Conservation (phyloP, 495 filamentous ascomycete genomes). For the Hyaloscypha variabilis region DNA sequence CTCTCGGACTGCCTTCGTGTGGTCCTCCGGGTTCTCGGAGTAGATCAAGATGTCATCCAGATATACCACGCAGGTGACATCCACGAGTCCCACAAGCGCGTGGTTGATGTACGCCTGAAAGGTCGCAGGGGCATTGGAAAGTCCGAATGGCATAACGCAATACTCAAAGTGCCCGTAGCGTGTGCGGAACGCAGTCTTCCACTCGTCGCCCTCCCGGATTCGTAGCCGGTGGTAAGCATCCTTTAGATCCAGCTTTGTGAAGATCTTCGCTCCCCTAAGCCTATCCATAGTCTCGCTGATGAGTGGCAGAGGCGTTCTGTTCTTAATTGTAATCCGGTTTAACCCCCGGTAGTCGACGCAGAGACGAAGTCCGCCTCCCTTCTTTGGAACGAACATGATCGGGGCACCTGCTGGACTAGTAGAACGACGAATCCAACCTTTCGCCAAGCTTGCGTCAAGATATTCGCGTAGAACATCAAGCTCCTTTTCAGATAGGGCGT, state of each 20-base stretch:
- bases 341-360: slow-evolving; percentile 48
- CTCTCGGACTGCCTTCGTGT: slow-evolving; percentile 5
- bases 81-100: slow-evolving; percentile 24
- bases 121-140: slow-evolving; percentile 34
- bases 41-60: slow-evolving; percentile 41
- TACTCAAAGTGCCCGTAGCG: slow-evolving; percentile 34
- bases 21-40: slow-evolving; percentile 4
- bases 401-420: slow-evolving; percentile 27
- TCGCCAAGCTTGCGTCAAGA: slow-evolving; percentile 16
- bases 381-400: slow-evolving; percentile 42
- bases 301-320: slow-evolving; percentile 46
- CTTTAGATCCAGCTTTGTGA: slow-evolving; percentile 49
- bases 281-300: slow-evolving; percentile 44
- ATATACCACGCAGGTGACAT: slow-evolving; percentile 33
- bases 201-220: slow-evolving; percentile 36
- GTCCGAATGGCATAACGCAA: slow-evolving; percentile 35
- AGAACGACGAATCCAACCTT: slow-evolving; percentile 22
- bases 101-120: slow-evolving; percentile 37
- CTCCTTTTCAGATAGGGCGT: too few species aligned
- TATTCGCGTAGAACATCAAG: slow-evolving; percentile 25
- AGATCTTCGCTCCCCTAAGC: slow-evolving; percentile 36
- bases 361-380: slow-evolving; percentile 40
- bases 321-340: slow-evolving; percentile 45
- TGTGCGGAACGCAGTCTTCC: slow-evolving; percentile 39
- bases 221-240: slow-evolving; percentile 42